A percentile compares a stretch with the other conserved stretches of the same genome.
Evolutionary conservation across 176 grass and related monocot genomes (phyloP).

Genomic region (Ampelocalamus luodianensis): DNA sequence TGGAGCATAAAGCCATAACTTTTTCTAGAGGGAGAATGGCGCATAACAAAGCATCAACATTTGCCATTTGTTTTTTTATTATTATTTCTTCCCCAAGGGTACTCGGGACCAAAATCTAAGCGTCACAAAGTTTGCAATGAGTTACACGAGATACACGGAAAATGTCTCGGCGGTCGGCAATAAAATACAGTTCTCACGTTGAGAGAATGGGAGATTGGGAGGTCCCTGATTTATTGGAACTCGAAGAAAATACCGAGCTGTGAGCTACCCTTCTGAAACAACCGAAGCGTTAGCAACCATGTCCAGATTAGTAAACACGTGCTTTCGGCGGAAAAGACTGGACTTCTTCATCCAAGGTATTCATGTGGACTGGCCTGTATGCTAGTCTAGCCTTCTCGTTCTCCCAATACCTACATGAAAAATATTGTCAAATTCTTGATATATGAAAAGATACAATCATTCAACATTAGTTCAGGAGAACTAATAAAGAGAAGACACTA

Average conservation of each 20-base stretch:
- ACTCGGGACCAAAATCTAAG: not conserved
- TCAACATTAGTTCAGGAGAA: not conserved
- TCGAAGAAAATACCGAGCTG: not conserved
- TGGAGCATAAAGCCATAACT: not conserved
- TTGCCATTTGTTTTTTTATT: not conserved
- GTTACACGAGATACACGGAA: not conserved
- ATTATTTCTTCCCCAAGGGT: constrained; percentile 27
- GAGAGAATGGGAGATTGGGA: constrained; percentile 7
- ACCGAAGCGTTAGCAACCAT: not conserved
- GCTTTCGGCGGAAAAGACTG: constrained; percentile 73
- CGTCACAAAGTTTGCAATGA: not conserved
- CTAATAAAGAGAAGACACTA: constrained; percentile 42
- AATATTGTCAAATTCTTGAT: constrained; percentile 13
- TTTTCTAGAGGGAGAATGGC: no score
- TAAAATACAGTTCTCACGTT: constrained; percentile 13
- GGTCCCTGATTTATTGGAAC: constrained; percentile 36
- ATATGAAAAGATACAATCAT: not conserved
- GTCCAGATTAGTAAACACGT: constrained; percentile 62
- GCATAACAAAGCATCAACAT: not conserved
- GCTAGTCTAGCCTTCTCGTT: constrained; percentile 70
- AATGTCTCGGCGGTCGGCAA: not conserved
- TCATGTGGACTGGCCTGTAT: constrained; percentile 78
- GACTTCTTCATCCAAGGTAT: constrained; percentile 69
- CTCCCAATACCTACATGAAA: constrained; percentile 65
- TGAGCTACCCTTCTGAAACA: constrained; percentile 20